Conservation (phyloP, 2,329 filamentous ascomycete genomes). For the Colletotrichum lindemuthianum region DNA sequence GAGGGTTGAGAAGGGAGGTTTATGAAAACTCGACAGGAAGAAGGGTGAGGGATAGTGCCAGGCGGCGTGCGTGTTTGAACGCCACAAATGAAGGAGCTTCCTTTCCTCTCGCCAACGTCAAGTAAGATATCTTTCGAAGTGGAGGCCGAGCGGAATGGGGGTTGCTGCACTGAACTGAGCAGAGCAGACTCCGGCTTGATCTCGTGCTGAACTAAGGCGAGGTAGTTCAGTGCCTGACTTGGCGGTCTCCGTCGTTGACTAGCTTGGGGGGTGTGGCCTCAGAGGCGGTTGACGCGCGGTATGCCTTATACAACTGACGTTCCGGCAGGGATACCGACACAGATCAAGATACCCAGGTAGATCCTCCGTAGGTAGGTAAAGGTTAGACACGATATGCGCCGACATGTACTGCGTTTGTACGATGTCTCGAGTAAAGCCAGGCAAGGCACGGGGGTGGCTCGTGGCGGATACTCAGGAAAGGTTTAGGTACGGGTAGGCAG, state of each 20-base stretch:
- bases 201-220: neutral
- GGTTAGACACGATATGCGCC: neutral
- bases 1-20: slow-evolving; percentile 24
- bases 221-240: neutral
- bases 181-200: neutral
- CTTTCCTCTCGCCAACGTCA: neutral
- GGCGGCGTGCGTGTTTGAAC: slow-evolving; percentile 2
- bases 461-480: neutral
- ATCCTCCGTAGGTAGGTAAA: too few relatives aligned
- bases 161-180: neutral
- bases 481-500: neutral
- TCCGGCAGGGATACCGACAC: slow-evolving; percentile 6
- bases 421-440: neutral
- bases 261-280: slow-evolving; percentile 10
- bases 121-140: neutral
- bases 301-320: slow-evolving; percentile 13
- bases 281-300: slow-evolving; percentile 16
- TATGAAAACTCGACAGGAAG: slow-evolving; percentile 11
- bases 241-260: neutral
- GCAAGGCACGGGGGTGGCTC: neutral
- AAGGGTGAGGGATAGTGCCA: slow-evolving; percentile 2
- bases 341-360: neutral
- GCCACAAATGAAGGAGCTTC: slow-evolving; percentile 2
- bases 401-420: neutral
- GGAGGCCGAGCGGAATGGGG: slow-evolving; percentile 8